phyloP scores from a whole-genome alignment of 129 eudicot genomes.

The carrot (Daucus carota) region DNA sequence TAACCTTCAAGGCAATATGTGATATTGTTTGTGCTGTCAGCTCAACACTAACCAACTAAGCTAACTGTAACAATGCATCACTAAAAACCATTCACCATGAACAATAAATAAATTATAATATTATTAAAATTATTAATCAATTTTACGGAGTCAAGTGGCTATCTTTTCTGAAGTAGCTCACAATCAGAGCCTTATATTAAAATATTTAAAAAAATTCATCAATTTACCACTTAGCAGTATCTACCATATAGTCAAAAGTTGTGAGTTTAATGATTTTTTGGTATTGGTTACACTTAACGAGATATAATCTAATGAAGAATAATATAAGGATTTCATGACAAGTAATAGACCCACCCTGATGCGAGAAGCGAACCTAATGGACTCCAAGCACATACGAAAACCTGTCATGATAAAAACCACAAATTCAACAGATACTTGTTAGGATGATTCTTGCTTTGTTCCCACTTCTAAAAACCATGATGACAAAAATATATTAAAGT shows the following conservation, averaged over 20 bases:
- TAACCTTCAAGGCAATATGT: not conserved
- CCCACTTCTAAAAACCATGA: not conserved
- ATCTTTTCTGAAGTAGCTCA: not conserved
- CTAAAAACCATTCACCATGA: not conserved
- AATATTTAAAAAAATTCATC: not conserved
- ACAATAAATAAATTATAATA: not conserved
- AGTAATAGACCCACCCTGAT: slow-evolving; percentile 56
- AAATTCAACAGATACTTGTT: not conserved
- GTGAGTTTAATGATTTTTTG: not conserved
- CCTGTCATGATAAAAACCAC: slow-evolving; percentile 38
- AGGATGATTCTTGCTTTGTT: not conserved
- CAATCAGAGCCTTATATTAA: not conserved
- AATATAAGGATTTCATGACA: not conserved
- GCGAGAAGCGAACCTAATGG: slow-evolving; percentile 92
- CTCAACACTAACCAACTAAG: not conserved
- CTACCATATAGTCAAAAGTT: not conserved
- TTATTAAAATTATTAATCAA: not conserved
- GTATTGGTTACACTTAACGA: not conserved
- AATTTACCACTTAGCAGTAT: not conserved
- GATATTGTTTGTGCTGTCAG: not conserved
- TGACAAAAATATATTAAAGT: not conserved
- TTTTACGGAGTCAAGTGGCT: not conserved
- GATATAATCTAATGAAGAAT: not conserved
- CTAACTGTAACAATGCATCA: not conserved
- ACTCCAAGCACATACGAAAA: slow-evolving; percentile 95